Evolutionary conservation across 345 rosid genomes (phyloP).

Genomic region (Syzygium oleosum): DNA sequence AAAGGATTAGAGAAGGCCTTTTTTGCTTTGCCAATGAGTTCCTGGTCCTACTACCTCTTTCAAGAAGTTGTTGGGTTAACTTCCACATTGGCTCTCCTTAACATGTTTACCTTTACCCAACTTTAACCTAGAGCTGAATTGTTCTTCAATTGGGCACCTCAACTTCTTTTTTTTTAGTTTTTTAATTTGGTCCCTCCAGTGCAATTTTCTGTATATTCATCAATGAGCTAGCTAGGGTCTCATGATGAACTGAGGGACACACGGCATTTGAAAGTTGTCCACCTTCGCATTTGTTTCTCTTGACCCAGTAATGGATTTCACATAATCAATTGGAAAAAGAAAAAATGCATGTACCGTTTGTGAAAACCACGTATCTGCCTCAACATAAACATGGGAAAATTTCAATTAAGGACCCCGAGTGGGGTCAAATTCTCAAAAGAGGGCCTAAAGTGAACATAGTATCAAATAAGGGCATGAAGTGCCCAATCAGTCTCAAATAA

Average conservation of each 20-base stretch:
- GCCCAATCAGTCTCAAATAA: too few species aligned
- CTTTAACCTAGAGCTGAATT: not conserved
- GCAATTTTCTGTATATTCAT: not conserved
- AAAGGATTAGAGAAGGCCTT: not conserved
- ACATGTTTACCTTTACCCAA: not conserved
- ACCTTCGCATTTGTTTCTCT: not conserved
- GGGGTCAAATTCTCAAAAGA: too few species aligned
- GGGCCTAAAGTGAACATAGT: too few species aligned
- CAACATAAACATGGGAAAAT: not conserved
- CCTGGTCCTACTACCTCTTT: not conserved
- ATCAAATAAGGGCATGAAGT: too few species aligned
- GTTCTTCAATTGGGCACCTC: not conserved
- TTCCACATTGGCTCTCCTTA: not conserved
- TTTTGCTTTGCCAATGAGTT: not conserved
- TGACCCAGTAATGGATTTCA: not conserved
- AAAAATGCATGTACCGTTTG: not conserved
- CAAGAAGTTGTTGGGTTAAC: not conserved
- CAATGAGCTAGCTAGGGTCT: not conserved
- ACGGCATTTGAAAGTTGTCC: not conserved
- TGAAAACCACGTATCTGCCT: not conserved
- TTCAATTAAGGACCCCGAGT: too few species aligned
- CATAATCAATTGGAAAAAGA: not conserved
- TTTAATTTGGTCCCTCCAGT: not conserved
- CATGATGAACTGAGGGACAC: not conserved
- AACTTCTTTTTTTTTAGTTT: not conserved